Percentiles rank a stretch among this genome's conserved stretches.
Evolutionary conservation across 768 basidiomycete species (phyloP).

Genomic region (Pulveroboletus sp.): DNA sequence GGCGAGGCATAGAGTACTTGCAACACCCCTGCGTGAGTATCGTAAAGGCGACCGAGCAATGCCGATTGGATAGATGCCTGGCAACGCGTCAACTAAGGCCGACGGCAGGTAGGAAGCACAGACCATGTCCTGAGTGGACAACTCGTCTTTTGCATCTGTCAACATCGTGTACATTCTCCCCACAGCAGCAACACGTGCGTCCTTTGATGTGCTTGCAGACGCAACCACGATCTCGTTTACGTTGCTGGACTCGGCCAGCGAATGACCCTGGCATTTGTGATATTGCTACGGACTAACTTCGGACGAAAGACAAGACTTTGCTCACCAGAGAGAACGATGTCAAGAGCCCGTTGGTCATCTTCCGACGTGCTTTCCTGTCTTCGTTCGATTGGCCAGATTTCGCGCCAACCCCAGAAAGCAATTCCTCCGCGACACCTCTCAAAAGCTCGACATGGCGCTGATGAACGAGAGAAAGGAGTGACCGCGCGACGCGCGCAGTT

Average conservation of each 20-base stretch:
- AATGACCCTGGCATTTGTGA: slow-evolving; percentile 27
- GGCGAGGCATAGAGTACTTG: slow-evolving; percentile 62
- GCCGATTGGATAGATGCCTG: slow-evolving; percentile 60
- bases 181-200: slow-evolving; percentile 57
- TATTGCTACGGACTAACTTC: neutral
- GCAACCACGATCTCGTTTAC: slow-evolving; percentile 48
- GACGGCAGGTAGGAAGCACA: neutral
- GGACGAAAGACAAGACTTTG: neutral
- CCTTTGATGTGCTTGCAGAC: slow-evolving; percentile 58
- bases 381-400: slow-evolving; percentile 22
- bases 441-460: slow-evolving; percentile 61
- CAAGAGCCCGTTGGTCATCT: slow-evolving; percentile 49
- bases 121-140: slow-evolving; percentile 38
- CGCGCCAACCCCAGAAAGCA: slow-evolving; percentile 26
- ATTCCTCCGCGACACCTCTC: slow-evolving; percentile 36
- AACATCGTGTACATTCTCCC: slow-evolving; percentile 47
- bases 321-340: slow-evolving; percentile 57
- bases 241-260: slow-evolving; percentile 23
- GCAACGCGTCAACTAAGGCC: slow-evolving; percentile 2
- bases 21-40: slow-evolving; percentile 57
- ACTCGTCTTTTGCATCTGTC: slow-evolving; percentile 9
- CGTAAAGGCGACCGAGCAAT: slow-evolving; percentile 65
- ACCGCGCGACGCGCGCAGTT: slow-evolving; percentile 15
- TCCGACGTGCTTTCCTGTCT: slow-evolving; percentile 33
- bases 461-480: slow-evolving; percentile 53